These are phyloP conservation scores for Claviceps sp. DNA, from an alignment of 2,329 filamentous ascomycete genomes.

Conservation along the genomic window DNA sequence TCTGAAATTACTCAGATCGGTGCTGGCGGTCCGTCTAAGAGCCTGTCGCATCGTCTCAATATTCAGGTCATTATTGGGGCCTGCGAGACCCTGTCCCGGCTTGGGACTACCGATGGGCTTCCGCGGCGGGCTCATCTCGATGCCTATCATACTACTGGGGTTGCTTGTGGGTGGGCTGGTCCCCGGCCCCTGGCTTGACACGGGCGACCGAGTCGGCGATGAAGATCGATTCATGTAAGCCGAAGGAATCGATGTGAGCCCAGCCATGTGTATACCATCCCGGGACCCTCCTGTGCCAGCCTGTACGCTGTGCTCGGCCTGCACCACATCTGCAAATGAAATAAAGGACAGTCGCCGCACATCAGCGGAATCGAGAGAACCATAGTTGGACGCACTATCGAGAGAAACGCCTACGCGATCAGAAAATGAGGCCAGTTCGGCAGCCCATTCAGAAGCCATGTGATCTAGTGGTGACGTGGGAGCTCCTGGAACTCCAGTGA, in stretches of 20 bases:
- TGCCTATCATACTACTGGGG: constrained; percentile 56
- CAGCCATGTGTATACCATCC: constrained; percentile 57
- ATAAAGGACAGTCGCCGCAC: constrained; percentile 84
- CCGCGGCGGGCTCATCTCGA: constrained; percentile 54
- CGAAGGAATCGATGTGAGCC: constrained; percentile 47
- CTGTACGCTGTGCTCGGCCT: constrained; percentile 59
- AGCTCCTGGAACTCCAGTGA: constrained; percentile 34
- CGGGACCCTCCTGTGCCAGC: constrained; percentile 38
- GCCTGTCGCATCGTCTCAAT: constrained; percentile 93
- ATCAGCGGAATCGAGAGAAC: constrained; percentile 59
- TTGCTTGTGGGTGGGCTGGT: constrained; percentile 67
- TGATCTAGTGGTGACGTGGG: constrained; percentile 25
- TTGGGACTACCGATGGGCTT: constrained; percentile 51
- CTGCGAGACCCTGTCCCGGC: constrained; percentile 33
- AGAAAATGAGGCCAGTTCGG: constrained; percentile 42
- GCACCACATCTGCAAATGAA: constrained; percentile 90
- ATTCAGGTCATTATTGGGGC: constrained; percentile 52
- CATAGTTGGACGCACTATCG: constrained; percentile 62
- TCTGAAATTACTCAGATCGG: constrained; percentile 50
- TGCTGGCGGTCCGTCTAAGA: constrained; percentile 69
- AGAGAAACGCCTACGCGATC: constrained; percentile 29
- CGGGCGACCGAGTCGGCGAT: constrained; percentile 67
- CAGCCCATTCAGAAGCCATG: constrained; percentile 36
- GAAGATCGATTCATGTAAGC: constrained; percentile 51
- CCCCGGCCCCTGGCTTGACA: constrained; percentile 54